Base-by-base conservation (phyloP, 495 filamentous ascomycete species). In the Geoglossum glabrum region DNA sequence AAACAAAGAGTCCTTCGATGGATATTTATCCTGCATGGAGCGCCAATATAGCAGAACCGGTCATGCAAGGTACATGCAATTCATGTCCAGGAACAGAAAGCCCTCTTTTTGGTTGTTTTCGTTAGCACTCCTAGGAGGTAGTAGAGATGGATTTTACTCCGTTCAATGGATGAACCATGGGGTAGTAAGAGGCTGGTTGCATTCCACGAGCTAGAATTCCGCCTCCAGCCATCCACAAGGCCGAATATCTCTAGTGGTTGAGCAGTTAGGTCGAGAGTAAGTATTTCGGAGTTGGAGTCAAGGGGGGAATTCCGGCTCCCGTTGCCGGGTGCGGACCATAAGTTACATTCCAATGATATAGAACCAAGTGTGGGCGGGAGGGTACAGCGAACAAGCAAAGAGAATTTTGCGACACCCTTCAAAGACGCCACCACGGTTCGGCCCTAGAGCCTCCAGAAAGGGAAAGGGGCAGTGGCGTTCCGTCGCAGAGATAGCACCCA, bases 21-120 rank as follows among this genome's bases (percentile, higher is more conserved):
- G 49, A 28, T 52, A 52, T 52, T 52, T 52, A 52, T 52, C 49
- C 49, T 52, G 49, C 26, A 52, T 52, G 10, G 49, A 13, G 10
- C 46, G 17, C 25, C 21, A 30, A 19, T 52, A 1, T 30, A 23
- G 3, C 11, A 30, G 49, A 52, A 30, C 25, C 49, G 19, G 19
- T 5, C 28, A 52, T 30, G 49, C 49, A 52, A 30, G 49, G 49
- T 52, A 52, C 25, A 13, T 27, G 28, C 19, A 1, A 7, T 15
- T 15, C 8, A 30, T 21, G 17, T 52, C 49, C 49, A 52, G 46
- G 26, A 28, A 52, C 49, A 52, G 40, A 45, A 45, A 45, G 40
- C 40, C 10, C 40, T 45, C 11, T 21, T 45, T 21, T 19, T 21
- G 40, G 40, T 21, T 52, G 49, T 52, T 52, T 31, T 23, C 49